A percentile compares a stretch with the other conserved stretches of the same genome.
These are phyloP conservation scores for Dianthus caryophyllus DNA, from an alignment of 148 eudicot genomes.

Conservation along the genomic window DNA sequence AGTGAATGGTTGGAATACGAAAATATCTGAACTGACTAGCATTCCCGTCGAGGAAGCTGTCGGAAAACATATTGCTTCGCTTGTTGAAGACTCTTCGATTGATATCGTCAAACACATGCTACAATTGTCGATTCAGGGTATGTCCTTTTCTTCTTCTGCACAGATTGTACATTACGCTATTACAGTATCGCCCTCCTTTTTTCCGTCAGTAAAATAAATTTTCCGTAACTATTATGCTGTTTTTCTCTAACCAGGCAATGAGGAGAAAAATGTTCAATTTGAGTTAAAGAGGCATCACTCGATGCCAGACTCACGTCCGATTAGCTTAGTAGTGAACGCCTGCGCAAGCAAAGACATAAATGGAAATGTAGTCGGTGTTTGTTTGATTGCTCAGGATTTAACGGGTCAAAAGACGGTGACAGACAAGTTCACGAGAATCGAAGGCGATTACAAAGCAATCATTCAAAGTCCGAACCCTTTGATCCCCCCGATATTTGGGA, in stretches of 20 bases:
- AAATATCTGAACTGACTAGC: conserved; percentile 75
- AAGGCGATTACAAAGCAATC: conserved; percentile 90
- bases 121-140: conserved; percentile 69
- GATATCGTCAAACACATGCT: conserved; percentile 65
- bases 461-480: conserved; percentile 84
- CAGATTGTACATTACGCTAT: neutral
- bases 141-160: conserved; percentile 7
- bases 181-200: neutral
- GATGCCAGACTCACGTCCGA: conserved; percentile 46
- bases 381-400: conserved; percentile 83
- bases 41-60: conserved; percentile 62
- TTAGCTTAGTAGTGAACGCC: conserved; percentile 78
- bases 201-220: neutral
- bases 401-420: conserved; percentile 69
- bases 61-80: conserved; percentile 57
- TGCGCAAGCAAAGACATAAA: conserved; percentile 74
- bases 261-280: conserved; percentile 68
- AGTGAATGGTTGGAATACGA: conserved; percentile 89
- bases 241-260: conserved; percentile 46
- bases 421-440: conserved; percentile 91
- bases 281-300: conserved; percentile 67
- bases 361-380: conserved; percentile 69
- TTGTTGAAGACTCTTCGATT: conserved; percentile 70
- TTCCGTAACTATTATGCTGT: neutral
- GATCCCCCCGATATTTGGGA: conserved; percentile 87